These are phyloP conservation scores for Leccinellum albellum DNA, from an alignment of 768 basidiomycete species.

Conservation along the genomic window DNA sequence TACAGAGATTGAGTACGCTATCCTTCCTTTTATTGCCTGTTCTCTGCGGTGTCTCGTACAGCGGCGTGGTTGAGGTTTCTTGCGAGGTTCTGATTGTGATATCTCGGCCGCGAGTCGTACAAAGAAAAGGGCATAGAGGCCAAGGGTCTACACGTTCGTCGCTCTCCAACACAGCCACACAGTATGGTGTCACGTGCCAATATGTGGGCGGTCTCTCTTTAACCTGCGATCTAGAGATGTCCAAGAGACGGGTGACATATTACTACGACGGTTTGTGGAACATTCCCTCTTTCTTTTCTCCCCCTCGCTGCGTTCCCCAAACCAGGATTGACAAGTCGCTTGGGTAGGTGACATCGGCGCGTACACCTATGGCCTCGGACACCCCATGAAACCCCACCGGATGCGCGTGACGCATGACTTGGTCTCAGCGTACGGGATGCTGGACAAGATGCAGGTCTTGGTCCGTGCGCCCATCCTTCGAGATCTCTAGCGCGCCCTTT, in stretches of 20 bases:
- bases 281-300: no score
- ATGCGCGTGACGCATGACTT: slow-evolving; percentile 94
- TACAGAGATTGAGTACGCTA: no score
- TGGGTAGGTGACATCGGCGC: slow-evolving; percentile 62
- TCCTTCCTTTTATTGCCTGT: no score
- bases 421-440: slow-evolving; percentile 85
- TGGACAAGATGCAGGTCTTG: slow-evolving; percentile 90
- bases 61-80: no score
- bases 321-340: background rate
- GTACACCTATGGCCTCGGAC: slow-evolving; percentile 82
- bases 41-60: no score
- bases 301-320: background rate
- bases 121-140: no score
- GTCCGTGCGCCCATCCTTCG: slow-evolving; percentile 37
- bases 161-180: no score
- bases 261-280: slow-evolving; percentile 71
- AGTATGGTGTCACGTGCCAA: no score
- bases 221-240: slow-evolving; percentile 30
- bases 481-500: background rate
- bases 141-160: no score
- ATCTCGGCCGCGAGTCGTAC: no score
- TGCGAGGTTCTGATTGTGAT: no score
- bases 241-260: slow-evolving; percentile 71
- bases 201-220: no score
- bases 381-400: slow-evolving; percentile 95